Base-by-base conservation (phyloP, 2,329 filamentous ascomycete genomes). In the Exophiala calicioides region DNA sequence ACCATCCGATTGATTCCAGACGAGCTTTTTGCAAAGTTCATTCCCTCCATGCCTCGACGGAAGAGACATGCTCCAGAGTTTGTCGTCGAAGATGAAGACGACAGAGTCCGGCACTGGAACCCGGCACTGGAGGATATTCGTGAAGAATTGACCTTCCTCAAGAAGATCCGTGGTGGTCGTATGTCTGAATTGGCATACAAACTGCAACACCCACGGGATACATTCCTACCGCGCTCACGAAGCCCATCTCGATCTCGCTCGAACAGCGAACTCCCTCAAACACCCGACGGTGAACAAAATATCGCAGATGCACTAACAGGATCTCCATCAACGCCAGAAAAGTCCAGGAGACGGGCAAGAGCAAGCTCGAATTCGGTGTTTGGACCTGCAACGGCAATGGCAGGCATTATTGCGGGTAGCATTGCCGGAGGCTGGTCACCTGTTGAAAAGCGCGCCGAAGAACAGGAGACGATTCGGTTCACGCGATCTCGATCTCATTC, bases 331-430 rank as follows among this genome's bases (percentile, higher is more conserved):
- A 79, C 77, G 0, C 79, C 80, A 1, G 78, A 80, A 33, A 77
- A 72, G 10, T 68, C 71, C 7, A 69, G 71, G 45, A 64, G 60
- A 39, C 65, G 76, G 38, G 72, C 70, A 2, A 74, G 81, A 46
- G 82, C 80, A 24, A 73, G 79, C 21, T 82, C 79, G 10, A 84
- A 80, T 62, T 76, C 73, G 2, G 65, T 70, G 1, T 76, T 84
- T 55, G 80, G 77, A 4, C 77, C 81, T 6, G 80, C 79, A 10
- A 74, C 79, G 34, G 81, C 81, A 27, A 83, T 84, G 80, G 81
- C 80, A 18, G 81, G 81, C 56, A 74, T 84, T 36, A 74, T 84
- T 27, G 81, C 81, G n/a, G 81, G 81, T 42, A 82, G 79, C 61
- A 76, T 85, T 55, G 80, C 75, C 31, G 58, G 58, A 31, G 81